Percentiles rank a stretch among this genome's conserved stretches.
Conservation (phyloP, 305 asterid genomes). For the Fraxinus dipetala region DNA sequence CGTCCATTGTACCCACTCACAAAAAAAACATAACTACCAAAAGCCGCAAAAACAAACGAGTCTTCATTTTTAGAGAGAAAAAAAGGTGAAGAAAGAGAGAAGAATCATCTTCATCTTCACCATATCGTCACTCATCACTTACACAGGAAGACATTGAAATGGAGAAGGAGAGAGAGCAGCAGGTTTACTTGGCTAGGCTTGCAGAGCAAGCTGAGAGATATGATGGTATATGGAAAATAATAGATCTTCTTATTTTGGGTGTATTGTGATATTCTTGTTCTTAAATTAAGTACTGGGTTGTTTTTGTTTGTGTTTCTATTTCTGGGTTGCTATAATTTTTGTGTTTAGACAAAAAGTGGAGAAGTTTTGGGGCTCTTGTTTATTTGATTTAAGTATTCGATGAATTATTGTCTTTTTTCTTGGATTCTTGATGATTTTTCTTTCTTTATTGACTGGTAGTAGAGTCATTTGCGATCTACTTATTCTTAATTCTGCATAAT, state of each 20-base stretch:
- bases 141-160: conserved; percentile 24
- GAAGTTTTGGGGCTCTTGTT: conserved; percentile 11
- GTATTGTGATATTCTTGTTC: neutral
- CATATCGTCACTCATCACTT: neutral
- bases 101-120: neutral
- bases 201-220: conserved; percentile 92
- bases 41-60: conserved; percentile 1
- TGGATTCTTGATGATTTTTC: neutral
- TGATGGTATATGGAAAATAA: conserved; percentile 41
- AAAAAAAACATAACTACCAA: conserved; percentile 20
- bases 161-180: conserved; percentile 77
- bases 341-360: neutral
- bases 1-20: conserved; percentile 24
- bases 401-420: conserved; percentile 1
- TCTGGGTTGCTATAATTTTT: neutral
- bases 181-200: conserved; percentile 72
- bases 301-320: neutral
- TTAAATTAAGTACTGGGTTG: conserved; percentile 17
- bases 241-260: neutral
- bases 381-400: neutral
- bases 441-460: neutral
- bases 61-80: conserved; percentile 12
- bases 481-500: neutral
- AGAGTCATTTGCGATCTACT: neutral
- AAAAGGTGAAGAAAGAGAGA: neutral